These are phyloP conservation scores for Hsuehochloa calcarea DNA, from an alignment of 176 grass and related monocot species.

Conservation along the genomic window DNA sequence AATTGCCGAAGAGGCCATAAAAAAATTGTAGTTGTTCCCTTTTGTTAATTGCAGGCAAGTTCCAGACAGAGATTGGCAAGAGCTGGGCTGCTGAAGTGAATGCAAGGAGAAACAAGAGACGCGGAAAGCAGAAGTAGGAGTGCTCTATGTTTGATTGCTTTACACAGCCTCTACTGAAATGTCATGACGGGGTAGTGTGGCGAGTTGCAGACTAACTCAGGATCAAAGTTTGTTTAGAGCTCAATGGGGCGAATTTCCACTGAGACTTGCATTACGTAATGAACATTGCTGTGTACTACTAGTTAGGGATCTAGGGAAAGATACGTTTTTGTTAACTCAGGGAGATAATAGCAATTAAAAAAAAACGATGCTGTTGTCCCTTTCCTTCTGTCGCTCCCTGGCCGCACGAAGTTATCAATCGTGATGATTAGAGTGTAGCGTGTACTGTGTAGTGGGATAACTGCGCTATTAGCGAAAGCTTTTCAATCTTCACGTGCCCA, in stretches of 20 bases:
- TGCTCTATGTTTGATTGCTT: not conserved
- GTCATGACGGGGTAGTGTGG: not conserved
- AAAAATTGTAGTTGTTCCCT: not conserved
- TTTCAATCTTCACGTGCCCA: not conserved
- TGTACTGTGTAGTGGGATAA: not conserved
- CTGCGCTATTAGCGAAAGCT: not conserved
- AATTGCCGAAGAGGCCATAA: not conserved
- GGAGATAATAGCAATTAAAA: constrained; percentile 8
- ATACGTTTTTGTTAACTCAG: not conserved
- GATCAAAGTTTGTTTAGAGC: constrained; percentile 1
- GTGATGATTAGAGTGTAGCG: not conserved
- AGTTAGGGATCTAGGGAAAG: not conserved
- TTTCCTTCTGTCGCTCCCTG: not conserved
- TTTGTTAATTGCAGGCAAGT: constrained; percentile 67
- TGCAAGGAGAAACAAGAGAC: constrained; percentile 64
- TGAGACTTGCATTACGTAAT: not conserved
- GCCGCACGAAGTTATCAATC: not conserved
- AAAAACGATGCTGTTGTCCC: not conserved
- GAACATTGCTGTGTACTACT: not conserved
- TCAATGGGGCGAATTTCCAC: constrained; percentile 2
- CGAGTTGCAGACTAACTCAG: not conserved
- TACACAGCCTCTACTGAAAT: not conserved
- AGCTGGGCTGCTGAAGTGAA: constrained; percentile 91
- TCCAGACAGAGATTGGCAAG: constrained; percentile 88
- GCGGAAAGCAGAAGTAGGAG: constrained; percentile 32